Evolutionary conservation across 805 yeast genomes (phyloP).

Genomic region (Ogataea ramenticola): DNA sequence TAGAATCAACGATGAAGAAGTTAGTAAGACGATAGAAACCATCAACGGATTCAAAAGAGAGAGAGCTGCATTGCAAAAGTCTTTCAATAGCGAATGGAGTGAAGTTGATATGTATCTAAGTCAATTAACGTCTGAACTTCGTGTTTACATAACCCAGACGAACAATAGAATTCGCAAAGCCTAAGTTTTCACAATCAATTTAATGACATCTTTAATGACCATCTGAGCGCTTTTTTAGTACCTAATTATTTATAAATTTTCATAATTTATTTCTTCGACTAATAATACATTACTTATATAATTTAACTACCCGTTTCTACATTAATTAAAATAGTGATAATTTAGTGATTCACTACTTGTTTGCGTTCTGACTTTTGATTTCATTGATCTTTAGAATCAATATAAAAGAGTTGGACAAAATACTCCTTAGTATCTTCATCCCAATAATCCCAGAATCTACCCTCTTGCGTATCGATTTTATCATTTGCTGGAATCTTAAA

Average conservation of each 20-base stretch:
- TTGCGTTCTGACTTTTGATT: no score
- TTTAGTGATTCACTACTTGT: no score
- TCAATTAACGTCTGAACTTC: slow-evolving; percentile 47
- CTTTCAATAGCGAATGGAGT: slow-evolving; percentile 45
- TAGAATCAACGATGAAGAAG: slow-evolving; percentile 45
- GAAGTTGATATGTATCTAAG: slow-evolving; percentile 48
- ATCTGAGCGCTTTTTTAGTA: no score
- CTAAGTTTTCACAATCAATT: no score
- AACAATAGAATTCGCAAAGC: slow-evolving; percentile 22
- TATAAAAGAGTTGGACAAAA: slow-evolving; percentile 63
- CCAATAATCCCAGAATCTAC: slow-evolving; percentile 62
- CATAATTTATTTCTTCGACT: no score
- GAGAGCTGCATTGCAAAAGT: slow-evolving; percentile 30
- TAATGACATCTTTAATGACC: no score
- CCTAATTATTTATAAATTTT: neutral
- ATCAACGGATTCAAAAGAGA: slow-evolving; percentile 31
- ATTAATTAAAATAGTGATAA: no score
- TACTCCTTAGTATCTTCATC: slow-evolving; percentile 63
- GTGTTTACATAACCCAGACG: slow-evolving; percentile 46
- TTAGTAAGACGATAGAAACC: slow-evolving; percentile 39
- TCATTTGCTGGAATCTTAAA: slow-evolving; percentile 65
- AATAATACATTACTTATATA: no score
- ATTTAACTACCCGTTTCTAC: no score
- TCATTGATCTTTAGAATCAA: no score
- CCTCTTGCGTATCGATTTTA: slow-evolving; percentile 36